Evolutionary conservation across 2,329 filamentous ascomycete species (phyloP).

Genomic region (Phialophora chinensis): DNA sequence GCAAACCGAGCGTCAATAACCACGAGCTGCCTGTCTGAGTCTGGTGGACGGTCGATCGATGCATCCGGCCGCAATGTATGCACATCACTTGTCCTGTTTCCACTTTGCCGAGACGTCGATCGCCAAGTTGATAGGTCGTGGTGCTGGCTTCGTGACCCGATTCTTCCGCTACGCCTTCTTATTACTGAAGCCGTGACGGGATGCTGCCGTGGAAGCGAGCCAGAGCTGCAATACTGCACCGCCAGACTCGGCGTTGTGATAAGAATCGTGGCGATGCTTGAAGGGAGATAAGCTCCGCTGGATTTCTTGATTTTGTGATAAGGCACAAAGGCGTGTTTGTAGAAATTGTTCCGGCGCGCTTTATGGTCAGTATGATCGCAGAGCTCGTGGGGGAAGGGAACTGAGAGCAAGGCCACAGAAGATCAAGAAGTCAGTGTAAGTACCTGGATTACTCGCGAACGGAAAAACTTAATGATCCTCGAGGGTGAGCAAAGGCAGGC

Average conservation of each 20-base stretch:
- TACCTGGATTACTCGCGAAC: no score
- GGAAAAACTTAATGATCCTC: no score
- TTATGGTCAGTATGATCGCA: background rate
- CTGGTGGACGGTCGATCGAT: background rate
- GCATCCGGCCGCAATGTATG: background rate
- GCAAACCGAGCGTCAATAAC: background rate
- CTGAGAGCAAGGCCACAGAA: background rate
- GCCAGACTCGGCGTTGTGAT: background rate
- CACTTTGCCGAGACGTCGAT: slow-evolving; percentile 1
- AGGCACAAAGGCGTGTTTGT: no score
- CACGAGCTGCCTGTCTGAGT: slow-evolving; percentile 7
- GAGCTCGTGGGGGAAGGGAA: background rate
- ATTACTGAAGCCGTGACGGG: background rate
- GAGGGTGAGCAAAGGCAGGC: no score
- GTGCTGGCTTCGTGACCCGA: background rate
- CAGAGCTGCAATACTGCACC: background rate
- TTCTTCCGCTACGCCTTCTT: background rate
- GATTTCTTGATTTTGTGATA: background rate
- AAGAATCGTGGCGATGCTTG: slow-evolving; percentile 1
- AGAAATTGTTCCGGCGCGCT: background rate
- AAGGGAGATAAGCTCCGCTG: background rate
- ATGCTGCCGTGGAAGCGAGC: background rate
- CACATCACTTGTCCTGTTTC: background rate
- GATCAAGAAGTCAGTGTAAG: background rate
- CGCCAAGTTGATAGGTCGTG: background rate